Conservation (phyloP, 106 monocot genomes). For the Alisma plantagoaquatica region DNA sequence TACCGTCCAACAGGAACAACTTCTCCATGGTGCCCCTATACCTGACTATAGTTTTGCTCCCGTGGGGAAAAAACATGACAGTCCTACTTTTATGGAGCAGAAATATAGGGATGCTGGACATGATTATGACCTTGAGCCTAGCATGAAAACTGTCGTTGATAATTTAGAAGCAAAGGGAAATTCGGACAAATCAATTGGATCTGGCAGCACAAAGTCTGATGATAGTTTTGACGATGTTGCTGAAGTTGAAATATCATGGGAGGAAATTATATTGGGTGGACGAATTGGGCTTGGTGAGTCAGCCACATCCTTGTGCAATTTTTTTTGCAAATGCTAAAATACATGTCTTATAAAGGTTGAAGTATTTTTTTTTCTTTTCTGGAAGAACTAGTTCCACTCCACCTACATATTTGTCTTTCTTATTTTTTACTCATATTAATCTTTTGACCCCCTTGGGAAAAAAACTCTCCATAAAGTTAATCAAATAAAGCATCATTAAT, state of each 20-base stretch:
- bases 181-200: constrained; percentile 47
- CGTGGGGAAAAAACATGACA: neutral
- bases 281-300: constrained; percentile 53
- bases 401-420: too few species aligned
- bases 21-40: constrained; percentile 8
- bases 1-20: constrained; percentile 38
- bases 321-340: neutral
- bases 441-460: neutral
- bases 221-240: constrained; percentile 46
- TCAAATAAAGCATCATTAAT: neutral
- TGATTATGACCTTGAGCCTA: constrained; percentile 16
- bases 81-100: constrained; percentile 3
- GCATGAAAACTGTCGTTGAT: constrained; percentile 6
- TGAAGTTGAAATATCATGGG: constrained; percentile 65
- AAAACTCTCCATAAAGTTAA: neutral
- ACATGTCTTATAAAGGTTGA: too few species aligned
- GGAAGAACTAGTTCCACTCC: too few species aligned
- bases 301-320: neutral
- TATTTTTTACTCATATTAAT: too few species aligned
- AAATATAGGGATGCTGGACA: constrained; percentile 6
- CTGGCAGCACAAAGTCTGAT: constrained; percentile 59
- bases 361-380: too few species aligned
- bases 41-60: neutral
- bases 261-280: constrained; percentile 56
- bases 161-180: constrained; percentile 27